These are phyloP conservation scores for Ogataea corticis DNA, from an alignment of 805 yeast genomes.

Conservation along the genomic window DNA sequence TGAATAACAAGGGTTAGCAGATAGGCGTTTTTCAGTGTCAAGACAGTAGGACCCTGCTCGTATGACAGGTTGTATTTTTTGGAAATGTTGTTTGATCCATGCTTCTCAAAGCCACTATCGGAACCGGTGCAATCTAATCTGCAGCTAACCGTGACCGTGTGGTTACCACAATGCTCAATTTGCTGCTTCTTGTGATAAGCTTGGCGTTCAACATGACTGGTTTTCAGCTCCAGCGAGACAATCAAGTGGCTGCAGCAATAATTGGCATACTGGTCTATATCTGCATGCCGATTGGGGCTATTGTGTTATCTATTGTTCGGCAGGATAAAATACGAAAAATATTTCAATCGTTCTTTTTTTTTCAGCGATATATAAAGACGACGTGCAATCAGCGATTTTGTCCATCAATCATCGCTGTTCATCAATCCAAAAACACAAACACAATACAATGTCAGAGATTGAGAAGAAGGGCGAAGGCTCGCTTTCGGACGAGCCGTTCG, in stretches of 20 bases:
- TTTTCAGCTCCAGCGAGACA: not conserved
- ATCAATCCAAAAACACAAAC: too few species aligned
- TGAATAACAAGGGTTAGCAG: too few species aligned
- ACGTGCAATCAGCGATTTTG: not conserved
- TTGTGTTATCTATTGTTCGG: not conserved
- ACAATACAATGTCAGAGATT: slow-evolving; percentile 13
- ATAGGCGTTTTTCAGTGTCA: too few species aligned
- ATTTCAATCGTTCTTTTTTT: not conserved
- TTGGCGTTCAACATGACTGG: not conserved
- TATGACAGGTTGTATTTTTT: too few species aligned
- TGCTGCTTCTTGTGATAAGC: not conserved
- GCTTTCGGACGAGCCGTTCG: slow-evolving; percentile 24
- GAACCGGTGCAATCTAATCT: too few species aligned
- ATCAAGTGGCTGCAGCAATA: not conserved
- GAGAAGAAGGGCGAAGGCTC: slow-evolving; percentile 31
- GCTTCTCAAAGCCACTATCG: too few species aligned
- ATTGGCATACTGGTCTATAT: not conserved
- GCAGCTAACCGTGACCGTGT: too few species aligned
- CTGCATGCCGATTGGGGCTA: not conserved
- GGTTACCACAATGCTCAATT: too few species aligned
- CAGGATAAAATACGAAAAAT: not conserved
- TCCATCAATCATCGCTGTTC: not conserved
- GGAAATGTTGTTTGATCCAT: too few species aligned
- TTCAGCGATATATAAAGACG: not conserved
- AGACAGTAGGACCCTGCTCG: too few species aligned